phyloP scores from a whole-genome alignment of 305 asterid species.

The Fraxinus baroniana region DNA sequence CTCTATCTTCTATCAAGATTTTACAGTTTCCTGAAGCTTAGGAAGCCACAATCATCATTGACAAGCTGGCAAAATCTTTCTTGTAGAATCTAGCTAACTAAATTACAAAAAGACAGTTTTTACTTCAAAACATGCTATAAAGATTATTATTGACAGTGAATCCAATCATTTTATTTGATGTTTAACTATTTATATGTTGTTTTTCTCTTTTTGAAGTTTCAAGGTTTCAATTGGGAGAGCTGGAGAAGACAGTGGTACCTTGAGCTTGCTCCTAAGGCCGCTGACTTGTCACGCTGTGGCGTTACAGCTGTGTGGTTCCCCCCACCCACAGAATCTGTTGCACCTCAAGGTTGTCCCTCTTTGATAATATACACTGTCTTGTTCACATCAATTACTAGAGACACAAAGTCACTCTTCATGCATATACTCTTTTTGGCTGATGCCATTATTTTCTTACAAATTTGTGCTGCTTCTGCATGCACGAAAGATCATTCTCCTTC shows the following conservation, averaged over 20 bases:
- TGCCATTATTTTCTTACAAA: neutral
- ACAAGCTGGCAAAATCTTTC: neutral
- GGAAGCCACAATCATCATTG: neutral
- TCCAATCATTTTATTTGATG: neutral
- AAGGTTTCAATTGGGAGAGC: constrained; percentile 57
- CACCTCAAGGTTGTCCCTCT: constrained; percentile 41
- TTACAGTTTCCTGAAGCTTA: neutral
- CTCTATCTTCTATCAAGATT: neutral
- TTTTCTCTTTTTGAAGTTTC: constrained; percentile 21
- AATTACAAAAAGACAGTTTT: neutral
- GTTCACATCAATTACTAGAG: neutral
- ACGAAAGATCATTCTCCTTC: neutral
- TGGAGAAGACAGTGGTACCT: constrained; percentile 45
- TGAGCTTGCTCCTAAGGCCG: constrained; percentile 42
- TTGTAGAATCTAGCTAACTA: neutral
- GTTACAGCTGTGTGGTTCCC: constrained; percentile 49
- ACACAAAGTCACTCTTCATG: neutral
- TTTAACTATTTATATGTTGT: neutral
- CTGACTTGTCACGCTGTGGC: constrained; percentile 47
- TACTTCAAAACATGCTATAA: neutral
- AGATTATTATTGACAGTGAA: neutral
- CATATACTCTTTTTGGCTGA: neutral
- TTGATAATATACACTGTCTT: neutral
- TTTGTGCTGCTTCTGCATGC: neutral
- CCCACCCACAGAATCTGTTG: constrained; percentile 52